Conservation (phyloP, 495 filamentous ascomycete genomes). For the Jackrogersella minutella region DNA sequence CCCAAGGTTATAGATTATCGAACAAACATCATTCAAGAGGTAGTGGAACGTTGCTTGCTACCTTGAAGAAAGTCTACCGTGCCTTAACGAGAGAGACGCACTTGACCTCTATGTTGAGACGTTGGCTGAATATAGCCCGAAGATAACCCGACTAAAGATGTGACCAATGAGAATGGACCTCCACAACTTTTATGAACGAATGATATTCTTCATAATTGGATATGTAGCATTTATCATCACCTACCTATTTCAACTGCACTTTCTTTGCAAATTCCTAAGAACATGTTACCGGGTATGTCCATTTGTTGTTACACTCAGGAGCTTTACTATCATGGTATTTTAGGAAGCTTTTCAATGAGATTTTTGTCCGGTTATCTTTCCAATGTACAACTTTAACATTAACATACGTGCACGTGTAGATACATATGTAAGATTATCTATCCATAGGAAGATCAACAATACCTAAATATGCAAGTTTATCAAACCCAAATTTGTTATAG, state of each 20-base stretch:
- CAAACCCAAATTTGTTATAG: neutral
- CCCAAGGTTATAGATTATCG: neutral
- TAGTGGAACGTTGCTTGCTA: conserved; percentile 15
- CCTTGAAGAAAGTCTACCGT: neutral
- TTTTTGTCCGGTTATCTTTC: neutral
- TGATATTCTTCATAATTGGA: neutral
- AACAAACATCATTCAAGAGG: neutral
- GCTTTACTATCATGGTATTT: neutral
- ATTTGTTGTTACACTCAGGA: neutral
- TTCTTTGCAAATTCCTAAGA: no score
- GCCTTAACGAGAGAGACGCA: neutral
- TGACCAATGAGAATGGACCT: neutral
- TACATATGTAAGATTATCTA: neutral
- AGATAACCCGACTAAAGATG: neutral
- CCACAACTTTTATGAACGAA: neutral
- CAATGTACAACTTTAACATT: neutral
- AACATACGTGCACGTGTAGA: neutral
- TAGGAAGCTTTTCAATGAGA: neutral
- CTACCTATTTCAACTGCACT: no score
- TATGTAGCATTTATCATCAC: neutral
- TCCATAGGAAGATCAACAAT: neutral
- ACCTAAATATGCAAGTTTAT: conserved; percentile 1
- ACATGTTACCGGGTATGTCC: no score
- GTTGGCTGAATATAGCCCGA: conserved; percentile 7
- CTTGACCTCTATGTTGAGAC: neutral